Evolutionary conservation across 2,329 filamentous ascomycete species (phyloP).

Genomic region (Calycina marina): DNA sequence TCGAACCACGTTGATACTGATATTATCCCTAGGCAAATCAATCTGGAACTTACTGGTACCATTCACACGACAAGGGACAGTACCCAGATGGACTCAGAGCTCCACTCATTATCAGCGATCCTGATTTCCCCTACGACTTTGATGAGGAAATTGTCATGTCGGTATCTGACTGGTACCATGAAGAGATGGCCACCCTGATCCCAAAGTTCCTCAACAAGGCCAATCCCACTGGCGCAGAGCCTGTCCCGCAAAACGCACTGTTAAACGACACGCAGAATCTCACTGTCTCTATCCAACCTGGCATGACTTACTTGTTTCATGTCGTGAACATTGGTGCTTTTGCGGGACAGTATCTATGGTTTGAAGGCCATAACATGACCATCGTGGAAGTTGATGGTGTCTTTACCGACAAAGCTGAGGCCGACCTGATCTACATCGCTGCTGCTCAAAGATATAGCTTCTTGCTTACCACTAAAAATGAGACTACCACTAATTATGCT

Average conservation of each 20-base stretch:
- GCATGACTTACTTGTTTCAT: constrained; percentile 59
- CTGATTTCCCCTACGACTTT: constrained; percentile 32
- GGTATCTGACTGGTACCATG: constrained; percentile 46
- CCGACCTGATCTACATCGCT: constrained; percentile 49
- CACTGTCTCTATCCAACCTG: constrained; percentile 43
- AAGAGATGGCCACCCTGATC: constrained; percentile 32
- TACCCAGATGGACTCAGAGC: constrained; percentile 45
- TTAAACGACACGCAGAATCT: constrained; percentile 56
- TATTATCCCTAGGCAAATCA: constrained; percentile 32
- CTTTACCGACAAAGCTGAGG: constrained; percentile 42
- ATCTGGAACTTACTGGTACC: constrained; percentile 68
- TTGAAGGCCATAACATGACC: constrained; percentile 50
- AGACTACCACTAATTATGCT: constrained; percentile 47
- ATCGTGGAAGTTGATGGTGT: constrained; percentile 63
- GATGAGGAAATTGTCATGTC: constrained; percentile 42
- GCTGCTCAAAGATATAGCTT: constrained; percentile 54
- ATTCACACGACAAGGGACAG: constrained; percentile 38
- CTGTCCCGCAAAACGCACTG: constrained; percentile 51
- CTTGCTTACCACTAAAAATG: constrained; percentile 47
- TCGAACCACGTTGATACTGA: constrained; percentile 18
- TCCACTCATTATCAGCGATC: constrained; percentile 40
- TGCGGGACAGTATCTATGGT: constrained; percentile 50
- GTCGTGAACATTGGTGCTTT: constrained; percentile 64
- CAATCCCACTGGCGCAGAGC: constrained; percentile 37
- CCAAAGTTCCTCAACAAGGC: constrained; percentile 29